Conservation (phyloP, 805 yeast genomes). For the Maudiozyma barnettii region DNA sequence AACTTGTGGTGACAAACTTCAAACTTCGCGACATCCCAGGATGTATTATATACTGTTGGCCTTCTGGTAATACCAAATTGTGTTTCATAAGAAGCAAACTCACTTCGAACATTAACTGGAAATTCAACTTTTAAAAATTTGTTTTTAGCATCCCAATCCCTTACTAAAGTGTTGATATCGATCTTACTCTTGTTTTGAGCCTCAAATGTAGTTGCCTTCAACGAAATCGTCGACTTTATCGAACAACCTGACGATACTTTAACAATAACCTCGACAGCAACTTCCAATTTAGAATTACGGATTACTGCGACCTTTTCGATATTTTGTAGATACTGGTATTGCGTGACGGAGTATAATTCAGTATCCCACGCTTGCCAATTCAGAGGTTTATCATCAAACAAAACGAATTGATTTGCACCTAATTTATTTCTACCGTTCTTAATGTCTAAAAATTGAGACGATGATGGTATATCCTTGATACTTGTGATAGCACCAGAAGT, state of each 20-base stretch:
- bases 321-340: conserved; percentile 42
- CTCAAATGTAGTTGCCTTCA: conserved; percentile 38
- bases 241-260: conserved; percentile 47
- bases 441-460: conserved; percentile 59
- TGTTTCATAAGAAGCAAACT: conserved; percentile 81
- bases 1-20: conserved; percentile 93
- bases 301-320: conserved; percentile 29
- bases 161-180: conserved; percentile 50
- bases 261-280: conserved; percentile 55
- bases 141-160: conserved; percentile 76
- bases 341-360: conserved; percentile 76
- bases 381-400: conserved; percentile 85
- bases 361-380: conserved; percentile 98
- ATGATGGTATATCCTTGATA: conserved; percentile 47
- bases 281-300: conserved; percentile 41
- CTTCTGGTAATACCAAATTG: conserved; percentile 87
- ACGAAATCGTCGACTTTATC: conserved; percentile 59
- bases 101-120: conserved; percentile 73
- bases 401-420: conserved; percentile 73
- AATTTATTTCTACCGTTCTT: conserved; percentile 42
- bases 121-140: conserved; percentile 90
- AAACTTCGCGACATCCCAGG: conserved; percentile 95
- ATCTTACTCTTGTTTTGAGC: conserved; percentile 34
- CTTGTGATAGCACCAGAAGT: conserved; percentile 55
- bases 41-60: conserved; percentile 89